phyloP scores from a whole-genome alignment of 2,329 filamentous ascomycete genomes.

The Purpureocillium takamizusanense region DNA sequence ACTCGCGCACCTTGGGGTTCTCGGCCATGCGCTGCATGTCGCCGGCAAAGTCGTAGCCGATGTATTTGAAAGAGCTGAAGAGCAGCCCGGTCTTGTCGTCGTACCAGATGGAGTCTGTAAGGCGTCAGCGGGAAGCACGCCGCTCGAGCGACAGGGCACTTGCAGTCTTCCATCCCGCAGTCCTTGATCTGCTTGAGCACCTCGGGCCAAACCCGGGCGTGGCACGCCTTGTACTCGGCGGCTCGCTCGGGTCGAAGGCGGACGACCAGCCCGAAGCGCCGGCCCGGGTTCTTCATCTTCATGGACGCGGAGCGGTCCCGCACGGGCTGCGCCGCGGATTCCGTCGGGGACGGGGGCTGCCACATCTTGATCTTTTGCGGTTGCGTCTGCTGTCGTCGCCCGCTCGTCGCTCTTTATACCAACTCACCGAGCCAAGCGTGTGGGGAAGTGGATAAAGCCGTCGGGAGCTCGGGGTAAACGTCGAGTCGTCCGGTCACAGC shows the following conservation, averaged over 20 bases:
- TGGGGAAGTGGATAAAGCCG: too few species aligned
- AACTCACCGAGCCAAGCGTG: too few species aligned
- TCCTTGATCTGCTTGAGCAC: slow-evolving; percentile 68
- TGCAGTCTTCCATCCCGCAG: slow-evolving; percentile 67
- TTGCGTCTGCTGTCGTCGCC: too few species aligned
- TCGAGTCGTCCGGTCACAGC: too few species aligned
- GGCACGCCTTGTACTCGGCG: slow-evolving; percentile 63
- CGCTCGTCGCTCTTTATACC: too few species aligned
- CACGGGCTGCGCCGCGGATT: not conserved
- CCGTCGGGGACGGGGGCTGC: slow-evolving; percentile 4
- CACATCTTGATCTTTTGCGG: not conserved
- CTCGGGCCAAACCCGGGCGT: slow-evolving; percentile 68
- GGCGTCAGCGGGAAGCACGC: too few species aligned
- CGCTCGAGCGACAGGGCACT: slow-evolving; percentile 11
- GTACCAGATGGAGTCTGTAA: slow-evolving; percentile 62
- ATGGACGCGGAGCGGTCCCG: slow-evolving; percentile 1
- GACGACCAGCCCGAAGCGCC: slow-evolving; percentile 63
- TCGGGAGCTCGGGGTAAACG: too few species aligned
- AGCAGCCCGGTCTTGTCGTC: slow-evolving; percentile 54
- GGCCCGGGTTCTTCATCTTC: slow-evolving; percentile 30
- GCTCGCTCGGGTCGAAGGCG: slow-evolving; percentile 59
- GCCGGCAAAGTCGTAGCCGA: slow-evolving; percentile 60
- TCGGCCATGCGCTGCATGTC: slow-evolving; percentile 71
- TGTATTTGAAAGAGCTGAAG: slow-evolving; percentile 71
- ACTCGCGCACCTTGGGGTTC: slow-evolving; percentile 64